phyloP scores from a whole-genome alignment of 176 grass and related monocot genomes.

The Olyra latifolia region DNA sequence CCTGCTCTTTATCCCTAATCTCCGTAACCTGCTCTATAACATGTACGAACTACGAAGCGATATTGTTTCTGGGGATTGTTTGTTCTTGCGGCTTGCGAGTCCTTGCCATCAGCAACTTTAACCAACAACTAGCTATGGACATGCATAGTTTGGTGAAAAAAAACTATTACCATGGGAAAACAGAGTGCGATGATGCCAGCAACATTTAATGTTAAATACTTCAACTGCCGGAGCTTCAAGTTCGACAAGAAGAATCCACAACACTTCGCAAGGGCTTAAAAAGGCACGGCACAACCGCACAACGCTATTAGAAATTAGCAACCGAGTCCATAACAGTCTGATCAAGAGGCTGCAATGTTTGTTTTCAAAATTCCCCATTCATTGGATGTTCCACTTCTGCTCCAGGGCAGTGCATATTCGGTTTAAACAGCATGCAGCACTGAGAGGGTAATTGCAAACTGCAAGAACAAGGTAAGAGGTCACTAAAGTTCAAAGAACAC shows the following conservation, averaged over 20 bases:
- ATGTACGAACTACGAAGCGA: too few species aligned
- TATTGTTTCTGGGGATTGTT: too few species aligned
- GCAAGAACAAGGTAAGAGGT: conserved; percentile 40
- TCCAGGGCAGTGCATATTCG: conserved; percentile 86
- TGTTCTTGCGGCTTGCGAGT: too few species aligned
- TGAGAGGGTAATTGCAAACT: conserved; percentile 88
- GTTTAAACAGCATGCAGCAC: conserved; percentile 94
- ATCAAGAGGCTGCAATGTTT: not conserved
- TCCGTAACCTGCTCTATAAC: too few species aligned
- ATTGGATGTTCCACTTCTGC: conserved; percentile 92
- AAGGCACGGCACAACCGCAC: too few species aligned
- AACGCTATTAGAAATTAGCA: conserved; percentile 1
- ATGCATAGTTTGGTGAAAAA: too few species aligned
- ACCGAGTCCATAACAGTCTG: not conserved
- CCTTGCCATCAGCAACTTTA: too few species aligned
- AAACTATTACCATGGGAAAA: too few species aligned
- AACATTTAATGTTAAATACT: not conserved
- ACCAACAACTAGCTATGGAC: too few species aligned
- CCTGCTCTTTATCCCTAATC: too few species aligned
- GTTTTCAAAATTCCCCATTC: conserved; percentile 28
- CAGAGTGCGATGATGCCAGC: not conserved
- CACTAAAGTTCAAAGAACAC: not conserved
- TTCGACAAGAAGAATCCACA: not conserved
- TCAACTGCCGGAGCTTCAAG: not conserved
- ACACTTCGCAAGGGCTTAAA: not conserved